A percentile compares a stretch with the other conserved stretches of the same genome.
phyloP scores from a whole-genome alignment of 2,329 filamentous ascomycete genomes.

The Venturia pyrina region DNA sequence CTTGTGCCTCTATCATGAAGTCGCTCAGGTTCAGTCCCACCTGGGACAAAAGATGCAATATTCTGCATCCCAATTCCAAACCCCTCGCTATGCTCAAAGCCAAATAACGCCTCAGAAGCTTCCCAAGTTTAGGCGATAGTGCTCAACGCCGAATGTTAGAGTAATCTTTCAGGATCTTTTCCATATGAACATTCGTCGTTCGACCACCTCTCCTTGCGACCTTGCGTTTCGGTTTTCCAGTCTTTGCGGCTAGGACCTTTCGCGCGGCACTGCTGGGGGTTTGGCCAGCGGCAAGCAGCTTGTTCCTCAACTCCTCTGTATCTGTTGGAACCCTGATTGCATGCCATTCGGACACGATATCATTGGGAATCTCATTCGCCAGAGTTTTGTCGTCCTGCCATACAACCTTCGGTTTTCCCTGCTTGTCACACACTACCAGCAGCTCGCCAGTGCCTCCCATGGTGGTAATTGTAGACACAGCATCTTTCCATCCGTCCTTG shows the following conservation, averaged over 20 bases:
- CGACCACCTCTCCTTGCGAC: conserved; percentile 66
- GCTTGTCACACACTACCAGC: conserved; percentile 79
- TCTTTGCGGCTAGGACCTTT: conserved; percentile 43
- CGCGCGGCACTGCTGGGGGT: conserved; percentile 67
- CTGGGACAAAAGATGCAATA: neutral
- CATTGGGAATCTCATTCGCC: conserved; percentile 63
- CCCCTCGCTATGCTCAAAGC: neutral
- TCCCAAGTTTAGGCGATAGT: neutral
- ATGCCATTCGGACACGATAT: conserved; percentile 78
- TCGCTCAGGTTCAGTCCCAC: neutral
- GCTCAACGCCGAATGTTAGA: conserved; percentile 30
- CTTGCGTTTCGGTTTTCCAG: conserved; percentile 63
- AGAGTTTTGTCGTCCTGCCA: conserved; percentile 82
- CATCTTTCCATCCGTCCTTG: conserved; percentile 90
- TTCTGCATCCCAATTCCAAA: neutral
- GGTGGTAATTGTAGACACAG: conserved; percentile 64
- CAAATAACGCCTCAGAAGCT: neutral
- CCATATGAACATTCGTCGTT: conserved; percentile 83
- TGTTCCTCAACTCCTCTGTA: conserved; percentile 64
- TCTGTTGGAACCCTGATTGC: conserved; percentile 64
- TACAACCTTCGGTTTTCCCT: conserved; percentile 73
- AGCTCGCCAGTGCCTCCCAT: conserved; percentile 72
- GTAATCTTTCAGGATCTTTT: conserved; percentile 68
- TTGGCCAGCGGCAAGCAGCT: conserved; percentile 66
- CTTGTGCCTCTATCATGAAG: too few relatives aligned